These are phyloP conservation scores for Peronospora belbahrii DNA, from an alignment of 352 stramenopile genomes.

Conservation along the genomic window DNA sequence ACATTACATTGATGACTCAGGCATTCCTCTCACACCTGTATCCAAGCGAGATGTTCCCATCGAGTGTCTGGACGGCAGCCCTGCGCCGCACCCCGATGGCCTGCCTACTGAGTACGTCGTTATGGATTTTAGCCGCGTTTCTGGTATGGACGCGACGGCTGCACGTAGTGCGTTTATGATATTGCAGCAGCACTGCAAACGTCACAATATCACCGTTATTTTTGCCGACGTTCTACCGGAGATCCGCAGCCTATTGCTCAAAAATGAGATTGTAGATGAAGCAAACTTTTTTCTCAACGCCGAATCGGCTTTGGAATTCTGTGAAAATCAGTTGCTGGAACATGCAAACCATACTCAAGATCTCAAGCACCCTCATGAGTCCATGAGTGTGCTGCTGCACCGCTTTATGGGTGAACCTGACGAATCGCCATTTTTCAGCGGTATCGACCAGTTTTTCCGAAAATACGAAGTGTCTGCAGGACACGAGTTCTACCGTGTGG, in stretches of 20 bases:
- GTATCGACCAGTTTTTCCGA: slow-evolving; percentile 57
- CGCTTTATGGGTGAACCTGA: slow-evolving; percentile 75
- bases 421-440: slow-evolving; percentile 53
- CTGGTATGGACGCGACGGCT: slow-evolving; percentile 84
- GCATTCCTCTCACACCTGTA: slow-evolving; percentile 46
- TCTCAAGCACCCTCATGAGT: slow-evolving; percentile 33
- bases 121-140: slow-evolving; percentile 84
- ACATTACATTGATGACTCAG: slow-evolving; percentile 18
- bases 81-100: slow-evolving; percentile 32
- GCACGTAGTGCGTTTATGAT: slow-evolving; percentile 80
- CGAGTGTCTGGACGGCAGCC: slow-evolving; percentile 64
- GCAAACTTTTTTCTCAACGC: slow-evolving; percentile 58
- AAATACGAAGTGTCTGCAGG: slow-evolving; percentile 44
- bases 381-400: slow-evolving; percentile 60
- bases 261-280: slow-evolving; percentile 72
- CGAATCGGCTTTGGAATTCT: slow-evolving; percentile 69
- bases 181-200: slow-evolving; percentile 70
- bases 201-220: slow-evolving; percentile 53
- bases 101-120: slow-evolving; percentile 81
- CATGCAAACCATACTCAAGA: slow-evolving; percentile 28
- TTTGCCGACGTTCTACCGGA: slow-evolving; percentile 66
- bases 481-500: slow-evolving; percentile 70
- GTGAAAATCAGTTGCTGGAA: slow-evolving; percentile 57
- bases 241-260: slow-evolving; percentile 50
- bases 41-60: slow-evolving; percentile 47